Conservation (phyloP, 441 rosid genomes). For the Capsella rubella region DNA sequence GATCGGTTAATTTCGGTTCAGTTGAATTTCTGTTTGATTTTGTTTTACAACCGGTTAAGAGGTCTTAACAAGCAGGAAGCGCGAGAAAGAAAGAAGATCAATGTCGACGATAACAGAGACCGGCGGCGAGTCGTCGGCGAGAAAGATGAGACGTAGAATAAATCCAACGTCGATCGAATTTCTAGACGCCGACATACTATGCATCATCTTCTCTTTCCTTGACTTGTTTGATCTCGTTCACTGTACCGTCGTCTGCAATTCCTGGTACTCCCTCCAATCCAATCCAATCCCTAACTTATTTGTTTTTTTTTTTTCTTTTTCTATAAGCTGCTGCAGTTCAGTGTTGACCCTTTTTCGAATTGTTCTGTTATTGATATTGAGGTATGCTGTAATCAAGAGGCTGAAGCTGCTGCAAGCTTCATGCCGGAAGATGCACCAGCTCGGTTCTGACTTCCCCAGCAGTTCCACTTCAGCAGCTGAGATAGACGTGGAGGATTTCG, state of each 20-base stretch:
- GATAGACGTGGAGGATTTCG: slow-evolving; percentile 57
- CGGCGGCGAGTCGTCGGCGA: slow-evolving; percentile 49
- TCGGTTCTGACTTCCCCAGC: slow-evolving; percentile 20
- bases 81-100: not conserved
- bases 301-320: not conserved
- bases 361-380: slow-evolving; percentile 30
- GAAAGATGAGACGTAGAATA: slow-evolving; percentile 49
- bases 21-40: too few species aligned
- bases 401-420: slow-evolving; percentile 61
- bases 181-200: slow-evolving; percentile 64
- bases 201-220: slow-evolving; percentile 74
- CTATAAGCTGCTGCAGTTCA: too few species aligned
- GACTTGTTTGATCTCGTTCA: slow-evolving; percentile 76
- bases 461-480: slow-evolving; percentile 46
- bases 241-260: slow-evolving; percentile 78
- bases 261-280: slow-evolving; percentile 54
- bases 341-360: not conserved
- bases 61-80: too few species aligned
- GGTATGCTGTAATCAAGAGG: slow-evolving; percentile 59
- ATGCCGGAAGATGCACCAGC: slow-evolving; percentile 52
- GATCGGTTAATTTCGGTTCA: too few species aligned
- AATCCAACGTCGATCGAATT: slow-evolving; percentile 51
- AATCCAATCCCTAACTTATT: slow-evolving; percentile 6
- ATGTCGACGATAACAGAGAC: slow-evolving; percentile 41
- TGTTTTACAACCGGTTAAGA: too few species aligned